Conservation (phyloP, 345 rosid species). For the Cardamine resedifolia region DNA sequence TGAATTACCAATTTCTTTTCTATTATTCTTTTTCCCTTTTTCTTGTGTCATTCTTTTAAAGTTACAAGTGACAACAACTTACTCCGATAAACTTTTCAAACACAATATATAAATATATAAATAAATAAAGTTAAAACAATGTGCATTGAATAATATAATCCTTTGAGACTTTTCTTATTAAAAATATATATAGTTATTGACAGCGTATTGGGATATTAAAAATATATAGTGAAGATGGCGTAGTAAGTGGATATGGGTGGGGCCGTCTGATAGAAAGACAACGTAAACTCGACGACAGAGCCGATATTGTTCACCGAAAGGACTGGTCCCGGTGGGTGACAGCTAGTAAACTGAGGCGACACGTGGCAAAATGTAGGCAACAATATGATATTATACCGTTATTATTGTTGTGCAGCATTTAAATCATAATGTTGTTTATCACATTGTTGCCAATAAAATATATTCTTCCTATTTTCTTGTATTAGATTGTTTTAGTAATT, state of each 20-base stretch:
- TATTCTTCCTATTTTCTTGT: no score
- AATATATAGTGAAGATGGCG: not conserved
- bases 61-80: no score
- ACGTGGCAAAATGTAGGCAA: not conserved
- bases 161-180: not conserved
- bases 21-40: no score
- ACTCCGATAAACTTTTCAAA: no score
- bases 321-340: slow-evolving; percentile 9
- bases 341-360: slow-evolving; percentile 10
- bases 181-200: no score
- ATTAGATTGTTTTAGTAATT: no score
- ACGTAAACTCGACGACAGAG: slow-evolving; percentile 32
- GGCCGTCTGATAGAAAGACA: slow-evolving; percentile 20
- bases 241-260: slow-evolving; percentile 21
- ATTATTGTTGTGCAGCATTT: not conserved
- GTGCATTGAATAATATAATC: not conserved
- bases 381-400: not conserved
- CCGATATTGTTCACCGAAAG: slow-evolving; percentile 32
- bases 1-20: no score
- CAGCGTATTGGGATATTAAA: not conserved
- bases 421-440: not conserved
- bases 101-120: no score
- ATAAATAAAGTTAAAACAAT: not conserved
- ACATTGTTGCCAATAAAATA: not conserved
- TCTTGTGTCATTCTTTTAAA: no score